phyloP scores from a whole-genome alignment of 768 basidiomycete species.

The Kwoniella sp. region DNA sequence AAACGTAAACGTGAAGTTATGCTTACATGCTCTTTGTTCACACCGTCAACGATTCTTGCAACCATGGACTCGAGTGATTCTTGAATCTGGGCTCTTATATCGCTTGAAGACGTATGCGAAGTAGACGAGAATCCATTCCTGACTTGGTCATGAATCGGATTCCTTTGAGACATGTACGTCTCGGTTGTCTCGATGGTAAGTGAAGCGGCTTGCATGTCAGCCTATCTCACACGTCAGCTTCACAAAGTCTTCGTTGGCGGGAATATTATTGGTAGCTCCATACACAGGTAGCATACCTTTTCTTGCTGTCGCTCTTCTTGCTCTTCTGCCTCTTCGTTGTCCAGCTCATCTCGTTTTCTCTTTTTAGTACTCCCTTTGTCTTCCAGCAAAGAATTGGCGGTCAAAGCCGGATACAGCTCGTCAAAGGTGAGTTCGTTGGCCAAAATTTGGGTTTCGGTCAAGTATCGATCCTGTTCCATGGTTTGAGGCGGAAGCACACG shows the following conservation, averaged over 20 bases:
- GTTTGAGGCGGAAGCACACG: neutral
- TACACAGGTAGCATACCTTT: neutral
- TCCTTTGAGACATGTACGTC: neutral
- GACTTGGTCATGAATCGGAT: too few relatives aligned
- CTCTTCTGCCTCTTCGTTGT: neutral
- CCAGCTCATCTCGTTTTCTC: conserved; percentile 5
- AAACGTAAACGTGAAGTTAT: too few relatives aligned
- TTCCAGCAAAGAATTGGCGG: neutral
- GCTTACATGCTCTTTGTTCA: too few relatives aligned
- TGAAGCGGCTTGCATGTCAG: neutral
- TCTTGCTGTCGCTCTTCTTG: neutral
- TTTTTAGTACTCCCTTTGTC: neutral
- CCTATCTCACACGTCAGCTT: neutral
- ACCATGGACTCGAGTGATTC: too few relatives aligned
- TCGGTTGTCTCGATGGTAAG: neutral
- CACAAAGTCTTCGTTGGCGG: too few relatives aligned
- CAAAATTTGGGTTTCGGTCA: neutral
- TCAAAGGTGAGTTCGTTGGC: neutral
- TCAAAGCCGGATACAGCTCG: neutral
- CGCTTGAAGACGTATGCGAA: too few relatives aligned
- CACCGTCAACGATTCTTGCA: too few relatives aligned
- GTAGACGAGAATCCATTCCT: too few relatives aligned
- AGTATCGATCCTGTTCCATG: neutral
- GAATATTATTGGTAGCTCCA: too few relatives aligned
- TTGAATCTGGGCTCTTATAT: too few relatives aligned